Percentiles rank a stretch among this genome's conserved stretches.
Evolutionary conservation across 805 yeast species (phyloP).

Genomic region (Saccharomycopsis babjevae): DNA sequence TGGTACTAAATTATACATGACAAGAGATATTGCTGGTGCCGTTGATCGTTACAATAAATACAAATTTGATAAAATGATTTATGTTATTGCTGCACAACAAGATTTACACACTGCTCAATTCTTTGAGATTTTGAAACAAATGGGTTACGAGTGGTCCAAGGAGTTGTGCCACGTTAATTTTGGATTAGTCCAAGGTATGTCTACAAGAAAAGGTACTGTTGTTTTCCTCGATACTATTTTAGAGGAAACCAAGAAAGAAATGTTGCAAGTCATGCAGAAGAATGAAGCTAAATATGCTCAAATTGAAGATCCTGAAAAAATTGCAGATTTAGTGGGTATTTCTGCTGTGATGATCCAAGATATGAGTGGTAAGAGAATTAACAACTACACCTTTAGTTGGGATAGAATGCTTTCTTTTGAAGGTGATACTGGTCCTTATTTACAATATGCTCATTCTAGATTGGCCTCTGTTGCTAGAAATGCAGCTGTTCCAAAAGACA

Average conservation of each 20-base stretch:
- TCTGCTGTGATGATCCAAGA: conserved; percentile 99
- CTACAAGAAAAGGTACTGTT: conserved; percentile 96
- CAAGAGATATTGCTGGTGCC: conserved; percentile 97
- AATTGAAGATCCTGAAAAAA: conserved; percentile 85
- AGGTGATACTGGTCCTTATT: conserved; percentile 98
- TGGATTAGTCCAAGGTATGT: conserved; percentile 98
- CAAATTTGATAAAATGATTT: conserved; percentile 90
- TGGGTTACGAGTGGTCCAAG: conserved; percentile 84
- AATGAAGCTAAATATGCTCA: conserved; percentile 86
- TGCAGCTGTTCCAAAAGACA: conserved; percentile 39
- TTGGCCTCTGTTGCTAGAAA: conserved; percentile 90
- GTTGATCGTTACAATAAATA: conserved; percentile 75
- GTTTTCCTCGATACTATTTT: conserved; percentile 92
- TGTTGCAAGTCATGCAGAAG: conserved; percentile 94
- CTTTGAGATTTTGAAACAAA: conserved; percentile 82
- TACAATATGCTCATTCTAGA: conserved; percentile 97
- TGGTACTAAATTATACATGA: conserved; percentile 87
- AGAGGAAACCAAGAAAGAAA: conserved; percentile 84
- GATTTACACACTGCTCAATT: conserved; percentile 91
- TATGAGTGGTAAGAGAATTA: conserved; percentile 94
- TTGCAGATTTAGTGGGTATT: conserved; percentile 92
- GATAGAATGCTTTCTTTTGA: conserved; percentile 96
- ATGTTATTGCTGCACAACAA: conserved; percentile 94
- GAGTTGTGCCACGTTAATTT: conserved; percentile 77
- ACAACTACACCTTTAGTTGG: conserved; percentile 96